Evolutionary conservation across 2,329 filamentous ascomycete species (phyloP), one percentile per base, ranked within the genome.

Genomic region (Fusarium verrucosum): DNA sequence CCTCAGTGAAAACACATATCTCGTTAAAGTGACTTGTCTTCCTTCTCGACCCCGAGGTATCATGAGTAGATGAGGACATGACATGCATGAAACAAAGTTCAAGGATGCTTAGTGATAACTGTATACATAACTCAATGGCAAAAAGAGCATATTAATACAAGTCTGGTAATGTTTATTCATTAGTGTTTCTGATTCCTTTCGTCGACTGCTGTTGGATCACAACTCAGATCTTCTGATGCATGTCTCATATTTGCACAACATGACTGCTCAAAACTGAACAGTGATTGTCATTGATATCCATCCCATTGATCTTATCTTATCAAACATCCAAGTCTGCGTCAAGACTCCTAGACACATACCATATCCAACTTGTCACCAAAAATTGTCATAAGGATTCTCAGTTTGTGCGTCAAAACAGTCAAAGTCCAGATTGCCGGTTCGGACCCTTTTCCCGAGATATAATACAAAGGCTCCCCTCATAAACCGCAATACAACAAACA

Each of bases 381-480:
- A 28, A 1, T 36, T 20, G 25, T n/a, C 33, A 40, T 20, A 14
- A 14, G 36, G 20, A 7, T 38, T 30, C 17, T 42, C 36, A 26
- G 22, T 40, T 28, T 22, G 33, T 56, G 58, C 60, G 50, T 52
- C 59, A 67, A 70, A 70, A 44, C 61, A 69, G 52, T 59, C 58
- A 62, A 68, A 66, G 66, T 63, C 62, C 62, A 65, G 42, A 62
- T 59, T 69, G 69, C 59, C 63, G 57, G 60, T 62, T 70, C 62
- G 66, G 64, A 66, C 59, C 65, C 63, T 62, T 68, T 70, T 73
- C 65, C 64, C 56, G 59, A 71, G 59, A 66, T 74, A 74, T 74
- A 74, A 66, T 74, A 74, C 72, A 74, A 74, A 67, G 68, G 64
- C 64, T 62, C 64, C 68, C 62, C 70, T 71, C 68, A 62, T 71